Conservation (phyloP, 192 early-diverging fungal genomes). For the Ambispora gerdemannii region DNA sequence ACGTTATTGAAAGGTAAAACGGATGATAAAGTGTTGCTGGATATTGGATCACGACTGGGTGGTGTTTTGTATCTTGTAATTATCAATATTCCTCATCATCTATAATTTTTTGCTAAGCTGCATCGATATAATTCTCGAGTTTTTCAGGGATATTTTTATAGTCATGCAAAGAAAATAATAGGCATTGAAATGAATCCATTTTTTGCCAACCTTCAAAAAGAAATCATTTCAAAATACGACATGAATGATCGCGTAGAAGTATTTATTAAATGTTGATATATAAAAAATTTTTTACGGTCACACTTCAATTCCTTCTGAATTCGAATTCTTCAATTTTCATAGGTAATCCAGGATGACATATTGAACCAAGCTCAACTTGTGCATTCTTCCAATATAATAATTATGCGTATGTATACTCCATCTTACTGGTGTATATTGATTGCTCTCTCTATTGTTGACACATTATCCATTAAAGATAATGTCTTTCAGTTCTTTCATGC, state of each 20-base stretch:
- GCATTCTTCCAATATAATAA: conserved; percentile 47
- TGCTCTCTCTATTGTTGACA: not conserved
- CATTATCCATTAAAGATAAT: conserved; percentile 38
- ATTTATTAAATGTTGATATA: not conserved
- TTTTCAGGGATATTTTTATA: not conserved
- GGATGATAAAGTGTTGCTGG: conserved; percentile 49
- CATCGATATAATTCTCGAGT: not conserved
- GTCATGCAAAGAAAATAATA: conserved; percentile 47
- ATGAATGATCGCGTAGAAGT: conserved; percentile 54
- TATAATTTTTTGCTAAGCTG: not conserved
- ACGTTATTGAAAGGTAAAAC: conserved; percentile 40
- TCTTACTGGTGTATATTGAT: not conserved
- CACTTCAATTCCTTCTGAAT: no score
- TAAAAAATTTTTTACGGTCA: not conserved
- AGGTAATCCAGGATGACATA: conserved; percentile 52
- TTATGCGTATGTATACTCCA: conserved; percentile 36
- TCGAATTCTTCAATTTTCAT: no score
- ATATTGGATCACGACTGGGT: conserved; percentile 59
- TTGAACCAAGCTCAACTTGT: conserved; percentile 40
- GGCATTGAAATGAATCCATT: conserved; percentile 61
- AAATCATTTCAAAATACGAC: conserved; percentile 49
- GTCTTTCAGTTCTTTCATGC: conserved; percentile 60
- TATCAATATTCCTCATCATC: conserved; percentile 4
- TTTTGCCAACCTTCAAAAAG: conserved; percentile 50
- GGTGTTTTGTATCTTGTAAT: conserved; percentile 56